Evolutionary conservation across 192 early-diverging fungal genomes (phyloP).

Genomic region (Dissophora ornata): DNA sequence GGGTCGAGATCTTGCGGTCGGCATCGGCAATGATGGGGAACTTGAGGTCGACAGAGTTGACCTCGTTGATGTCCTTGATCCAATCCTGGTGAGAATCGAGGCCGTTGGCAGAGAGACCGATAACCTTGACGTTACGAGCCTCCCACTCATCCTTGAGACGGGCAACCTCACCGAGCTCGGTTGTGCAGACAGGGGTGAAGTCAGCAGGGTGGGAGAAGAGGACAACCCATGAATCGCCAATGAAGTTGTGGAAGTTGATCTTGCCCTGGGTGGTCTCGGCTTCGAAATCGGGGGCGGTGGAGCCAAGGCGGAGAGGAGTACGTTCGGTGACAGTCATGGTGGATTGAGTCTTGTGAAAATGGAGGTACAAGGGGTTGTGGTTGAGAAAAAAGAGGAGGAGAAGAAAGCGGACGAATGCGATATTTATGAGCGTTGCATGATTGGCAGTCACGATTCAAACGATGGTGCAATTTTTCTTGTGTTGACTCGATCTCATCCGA

Average conservation of each 20-base stretch:
- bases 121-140: slow-evolving; percentile 85
- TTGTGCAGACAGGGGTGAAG: slow-evolving; percentile 97
- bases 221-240: slow-evolving; percentile 88
- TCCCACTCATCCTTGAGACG: slow-evolving; percentile 81
- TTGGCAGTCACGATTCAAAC: neutral
- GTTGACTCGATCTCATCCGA: no score
- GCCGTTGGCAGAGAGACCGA: slow-evolving; percentile 94
- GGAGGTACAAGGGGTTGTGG: neutral
- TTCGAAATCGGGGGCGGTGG: slow-evolving; percentile 72
- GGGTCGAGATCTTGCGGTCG: slow-evolving; percentile 83
- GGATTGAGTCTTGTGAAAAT: no score
- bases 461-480: neutral
- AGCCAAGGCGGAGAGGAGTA: slow-evolving; percentile 54
- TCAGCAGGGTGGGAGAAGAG: slow-evolving; percentile 99
- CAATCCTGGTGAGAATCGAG: slow-evolving; percentile 85
- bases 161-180: slow-evolving; percentile 95
- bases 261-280: slow-evolving; percentile 88
- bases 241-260: slow-evolving; percentile 93
- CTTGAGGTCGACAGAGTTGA: slow-evolving; percentile 75
- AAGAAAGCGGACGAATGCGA: neutral
- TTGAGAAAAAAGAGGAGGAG: neutral
- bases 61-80: slow-evolving; percentile 95
- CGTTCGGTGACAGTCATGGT: slow-evolving; percentile 34
- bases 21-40: slow-evolving; percentile 98
- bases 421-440: neutral